phyloP scores from a whole-genome alignment of 495 filamentous ascomycete species.

The Aspergillus mulundensis region DNA sequence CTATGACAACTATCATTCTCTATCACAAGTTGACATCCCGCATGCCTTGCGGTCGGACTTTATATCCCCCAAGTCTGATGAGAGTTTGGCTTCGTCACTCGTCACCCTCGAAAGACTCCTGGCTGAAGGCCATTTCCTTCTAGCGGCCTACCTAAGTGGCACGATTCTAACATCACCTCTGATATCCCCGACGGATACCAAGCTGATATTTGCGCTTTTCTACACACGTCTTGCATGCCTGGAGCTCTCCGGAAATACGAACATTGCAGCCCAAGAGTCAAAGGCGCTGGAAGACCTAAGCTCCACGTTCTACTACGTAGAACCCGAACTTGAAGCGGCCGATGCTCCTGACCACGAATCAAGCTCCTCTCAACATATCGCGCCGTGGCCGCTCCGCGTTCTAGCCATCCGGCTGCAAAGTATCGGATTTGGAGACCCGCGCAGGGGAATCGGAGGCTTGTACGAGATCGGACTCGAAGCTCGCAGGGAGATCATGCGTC shows the following conservation, averaged over 20 bases:
- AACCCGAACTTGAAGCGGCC: constrained; percentile 18
- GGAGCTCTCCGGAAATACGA: constrained; percentile 63
- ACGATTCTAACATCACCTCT: constrained; percentile 42
- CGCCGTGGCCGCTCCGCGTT: constrained; percentile 84
- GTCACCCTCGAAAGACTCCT: constrained; percentile 63
- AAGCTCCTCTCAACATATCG: constrained; percentile 48
- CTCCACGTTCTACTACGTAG: constrained; percentile 62
- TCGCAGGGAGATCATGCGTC: constrained; percentile 47
- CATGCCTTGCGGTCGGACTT: constrained; percentile 54
- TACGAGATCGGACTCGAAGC: constrained; percentile 84
- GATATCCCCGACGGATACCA: constrained; percentile 52
- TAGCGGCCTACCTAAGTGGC: constrained; percentile 45
- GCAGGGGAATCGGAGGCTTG: constrained; percentile 80
- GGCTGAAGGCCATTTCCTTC: constrained; percentile 63
- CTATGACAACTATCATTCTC: constrained; percentile 75
- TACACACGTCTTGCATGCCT: constrained; percentile 83
- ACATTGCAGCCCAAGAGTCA: constrained; percentile 79
- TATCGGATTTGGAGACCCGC: constrained; percentile 74
- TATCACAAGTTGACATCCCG: constrained; percentile 63
- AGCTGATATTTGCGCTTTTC: constrained; percentile 67
- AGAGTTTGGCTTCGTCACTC: constrained; percentile 34
- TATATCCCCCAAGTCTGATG: constrained; percentile 32
- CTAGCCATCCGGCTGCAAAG: constrained; percentile 78
- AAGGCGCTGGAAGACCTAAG: constrained; percentile 79
- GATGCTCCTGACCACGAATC: constrained; percentile 35